Percentiles rank a stretch among this genome's conserved stretches.
phyloP scores from a whole-genome alignment of 805 yeast species.

The Scheffersomyces ergatensis region DNA sequence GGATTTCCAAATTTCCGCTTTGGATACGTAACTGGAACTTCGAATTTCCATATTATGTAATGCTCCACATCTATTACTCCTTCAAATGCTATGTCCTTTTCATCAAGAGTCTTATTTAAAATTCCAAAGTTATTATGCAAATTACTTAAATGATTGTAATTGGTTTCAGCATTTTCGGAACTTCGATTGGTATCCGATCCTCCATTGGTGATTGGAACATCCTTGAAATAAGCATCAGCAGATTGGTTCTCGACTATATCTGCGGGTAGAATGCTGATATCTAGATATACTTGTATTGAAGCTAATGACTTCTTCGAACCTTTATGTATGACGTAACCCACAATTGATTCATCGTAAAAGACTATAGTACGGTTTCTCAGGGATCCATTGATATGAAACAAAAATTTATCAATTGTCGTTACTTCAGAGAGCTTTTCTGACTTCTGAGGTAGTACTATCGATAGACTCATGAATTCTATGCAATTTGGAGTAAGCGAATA shows the following conservation, averaged over 20 bases:
- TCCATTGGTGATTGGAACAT: not conserved
- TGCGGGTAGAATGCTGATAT: slow-evolving; percentile 17
- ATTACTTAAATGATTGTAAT: not conserved
- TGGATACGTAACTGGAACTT: slow-evolving; percentile 27
- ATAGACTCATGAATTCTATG: slow-evolving; percentile 6
- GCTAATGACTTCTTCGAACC: slow-evolving; percentile 3
- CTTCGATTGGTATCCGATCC: not conserved
- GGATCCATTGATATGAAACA: not conserved
- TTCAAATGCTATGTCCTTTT: not conserved
- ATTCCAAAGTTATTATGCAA: slow-evolving; percentile 2
- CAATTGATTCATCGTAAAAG: slow-evolving; percentile 29
- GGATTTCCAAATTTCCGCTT: slow-evolving; percentile 26
- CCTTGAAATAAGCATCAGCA: not conserved
- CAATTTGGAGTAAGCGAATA: too few species aligned
- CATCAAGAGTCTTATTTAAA: not conserved
- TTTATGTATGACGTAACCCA: slow-evolving; percentile 24
- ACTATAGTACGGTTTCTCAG: not conserved
- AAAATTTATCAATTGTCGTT: not conserved
- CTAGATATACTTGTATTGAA: slow-evolving; percentile 10
- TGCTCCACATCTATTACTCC: slow-evolving; percentile 1
- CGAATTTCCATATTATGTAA: slow-evolving; percentile 27
- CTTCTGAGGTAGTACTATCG: slow-evolving; percentile 6
- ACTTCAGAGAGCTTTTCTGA: not conserved
- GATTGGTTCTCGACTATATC: slow-evolving; percentile 14
- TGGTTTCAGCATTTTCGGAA: not conserved